Evolutionary conservation across 2,329 filamentous ascomycete species (phyloP).

Genomic region (Penicillium frequentans): DNA sequence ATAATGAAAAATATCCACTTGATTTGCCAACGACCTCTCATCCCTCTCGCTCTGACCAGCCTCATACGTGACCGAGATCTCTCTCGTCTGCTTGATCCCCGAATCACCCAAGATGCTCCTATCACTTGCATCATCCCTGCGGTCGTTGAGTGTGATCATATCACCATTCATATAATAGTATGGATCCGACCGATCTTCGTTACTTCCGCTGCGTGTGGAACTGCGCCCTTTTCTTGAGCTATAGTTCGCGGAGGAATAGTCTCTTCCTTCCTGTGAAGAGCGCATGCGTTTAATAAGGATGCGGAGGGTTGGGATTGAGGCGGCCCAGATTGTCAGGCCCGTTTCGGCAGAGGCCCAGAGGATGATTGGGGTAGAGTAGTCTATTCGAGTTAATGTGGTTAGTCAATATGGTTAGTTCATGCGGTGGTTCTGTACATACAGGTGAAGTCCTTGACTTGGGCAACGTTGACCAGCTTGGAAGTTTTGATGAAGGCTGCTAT

Average conservation of each 20-base stretch:
- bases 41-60: not conserved
- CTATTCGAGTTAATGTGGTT: not conserved
- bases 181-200: not conserved
- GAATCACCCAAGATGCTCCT: slow-evolving; percentile 1
- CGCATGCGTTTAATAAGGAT: slow-evolving; percentile 19
- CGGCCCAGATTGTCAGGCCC: slow-evolving; percentile 28
- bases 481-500: slow-evolving; percentile 26
- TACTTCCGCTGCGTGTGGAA: not conserved
- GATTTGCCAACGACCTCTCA: not conserved
- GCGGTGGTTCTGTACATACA: not conserved
- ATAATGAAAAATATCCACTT: not conserved
- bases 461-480: slow-evolving; percentile 19
- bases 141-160: not conserved
- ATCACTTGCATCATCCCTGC: slow-evolving; percentile 2
- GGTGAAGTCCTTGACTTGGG: slow-evolving; percentile 19
- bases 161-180: not conserved
- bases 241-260: not conserved
- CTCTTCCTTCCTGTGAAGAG: not conserved
- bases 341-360: slow-evolving; percentile 29
- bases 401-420: not conserved
- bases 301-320: slow-evolving; percentile 28
- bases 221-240: not conserved
- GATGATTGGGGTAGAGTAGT: slow-evolving; percentile 8
- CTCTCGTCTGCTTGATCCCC: slow-evolving; percentile 1
- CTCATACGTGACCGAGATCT: slow-evolving; percentile 2